phyloP scores from a whole-genome alignment of 306 rosid genomes.

The Sphenostylis stenocarpa region DNA sequence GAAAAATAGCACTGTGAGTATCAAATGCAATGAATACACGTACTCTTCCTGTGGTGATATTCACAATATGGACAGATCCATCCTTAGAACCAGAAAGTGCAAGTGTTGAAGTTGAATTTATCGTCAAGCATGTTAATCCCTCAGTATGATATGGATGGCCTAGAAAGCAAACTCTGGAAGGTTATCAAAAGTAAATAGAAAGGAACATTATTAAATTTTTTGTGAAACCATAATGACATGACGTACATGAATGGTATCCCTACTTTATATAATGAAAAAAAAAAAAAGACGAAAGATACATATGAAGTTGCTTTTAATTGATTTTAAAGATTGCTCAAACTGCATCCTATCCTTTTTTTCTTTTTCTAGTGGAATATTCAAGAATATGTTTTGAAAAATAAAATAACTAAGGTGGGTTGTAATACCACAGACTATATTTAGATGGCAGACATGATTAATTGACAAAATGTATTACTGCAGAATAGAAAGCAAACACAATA shows the following conservation, averaged over 20 bases:
- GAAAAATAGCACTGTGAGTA: slow-evolving; percentile 21
- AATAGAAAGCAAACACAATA: slow-evolving; percentile 13
- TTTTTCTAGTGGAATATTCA: neutral
- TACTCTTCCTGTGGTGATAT: slow-evolving; percentile 79
- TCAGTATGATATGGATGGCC: slow-evolving; percentile 84
- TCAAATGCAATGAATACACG: slow-evolving; percentile 22
- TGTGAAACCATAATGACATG: slow-evolving; percentile 13
- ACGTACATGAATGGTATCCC: slow-evolving; percentile 10
- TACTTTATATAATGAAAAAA: neutral
- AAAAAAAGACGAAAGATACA: neutral
- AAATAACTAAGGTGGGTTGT: neutral
- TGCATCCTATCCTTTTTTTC: neutral
- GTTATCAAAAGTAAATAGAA: neutral
- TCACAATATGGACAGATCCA: slow-evolving; percentile 77
- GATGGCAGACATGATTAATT: neutral
- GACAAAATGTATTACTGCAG: neutral
- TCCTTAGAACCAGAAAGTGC: slow-evolving; percentile 85
- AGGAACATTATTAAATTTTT: neutral
- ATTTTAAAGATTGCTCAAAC: slow-evolving; percentile 11
- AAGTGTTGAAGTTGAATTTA: slow-evolving; percentile 69
- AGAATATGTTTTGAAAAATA: neutral
- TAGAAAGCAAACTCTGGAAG: slow-evolving; percentile 35
- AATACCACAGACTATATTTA: neutral
- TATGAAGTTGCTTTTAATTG: neutral
- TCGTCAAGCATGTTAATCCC: slow-evolving; percentile 80